Percentiles rank a stretch among this genome's conserved stretches.
phyloP scores from a whole-genome alignment of 2,329 filamentous ascomycete genomes.

The Trichoderma atrobrunneum region DNA sequence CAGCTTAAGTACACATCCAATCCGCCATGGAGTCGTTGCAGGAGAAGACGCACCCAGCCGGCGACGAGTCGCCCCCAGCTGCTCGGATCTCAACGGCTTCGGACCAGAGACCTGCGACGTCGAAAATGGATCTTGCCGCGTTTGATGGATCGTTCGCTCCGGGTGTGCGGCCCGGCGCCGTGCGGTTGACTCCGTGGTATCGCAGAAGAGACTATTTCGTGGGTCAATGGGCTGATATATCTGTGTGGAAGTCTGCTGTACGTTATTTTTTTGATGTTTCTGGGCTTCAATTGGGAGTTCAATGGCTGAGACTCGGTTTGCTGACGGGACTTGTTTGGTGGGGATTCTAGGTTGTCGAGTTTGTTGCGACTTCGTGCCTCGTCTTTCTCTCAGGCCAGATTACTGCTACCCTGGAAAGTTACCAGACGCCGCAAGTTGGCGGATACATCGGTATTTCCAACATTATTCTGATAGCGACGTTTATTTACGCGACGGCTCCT shows the following conservation, averaged over 20 bases:
- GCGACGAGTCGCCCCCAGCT: neutral
- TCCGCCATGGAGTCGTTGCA: neutral
- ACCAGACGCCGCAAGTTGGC: conserved; percentile 27
- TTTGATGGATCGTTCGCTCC: conserved; percentile 27
- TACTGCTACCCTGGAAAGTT: conserved; percentile 30
- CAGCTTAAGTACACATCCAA: neutral
- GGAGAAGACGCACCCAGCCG: neutral
- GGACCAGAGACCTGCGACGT: neutral
- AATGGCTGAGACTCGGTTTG: neutral
- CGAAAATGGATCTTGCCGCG: conserved; percentile 16
- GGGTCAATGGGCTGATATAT: conserved; percentile 26
- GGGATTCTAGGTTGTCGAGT: conserved; percentile 30
- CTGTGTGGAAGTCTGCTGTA: conserved; percentile 30
- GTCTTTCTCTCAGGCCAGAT: conserved; percentile 34
- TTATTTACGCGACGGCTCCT: conserved; percentile 49
- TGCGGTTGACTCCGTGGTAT: conserved; percentile 26
- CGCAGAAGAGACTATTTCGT: conserved; percentile 26
- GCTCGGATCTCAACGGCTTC: neutral
- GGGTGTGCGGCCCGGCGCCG: conserved; percentile 17
- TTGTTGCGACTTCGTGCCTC: conserved; percentile 29
- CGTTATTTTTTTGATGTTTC: neutral
- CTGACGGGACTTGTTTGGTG: neutral
- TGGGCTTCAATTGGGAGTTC: neutral
- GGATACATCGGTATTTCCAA: conserved; percentile 40
- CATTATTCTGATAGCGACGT: conserved; percentile 41